Conservation (phyloP, 2,329 filamentous ascomycete genomes). For the Graphium sp. region DNA sequence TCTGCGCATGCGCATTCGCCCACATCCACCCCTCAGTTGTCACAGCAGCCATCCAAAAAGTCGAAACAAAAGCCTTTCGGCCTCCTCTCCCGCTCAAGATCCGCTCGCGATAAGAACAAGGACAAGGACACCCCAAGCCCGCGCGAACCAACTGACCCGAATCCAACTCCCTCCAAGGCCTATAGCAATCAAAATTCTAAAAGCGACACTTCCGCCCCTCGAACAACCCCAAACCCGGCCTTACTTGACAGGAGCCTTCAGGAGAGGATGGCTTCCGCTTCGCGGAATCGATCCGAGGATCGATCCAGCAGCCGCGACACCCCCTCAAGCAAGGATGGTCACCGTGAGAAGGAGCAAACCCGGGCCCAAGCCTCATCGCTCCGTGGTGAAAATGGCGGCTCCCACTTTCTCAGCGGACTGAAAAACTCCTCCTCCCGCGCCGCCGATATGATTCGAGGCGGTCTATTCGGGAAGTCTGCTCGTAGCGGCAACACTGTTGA, state of each 20-base stretch:
- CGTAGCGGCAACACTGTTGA: constrained; percentile 56
- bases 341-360: constrained; percentile 27
- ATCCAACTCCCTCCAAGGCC: neutral
- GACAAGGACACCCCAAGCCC: constrained; percentile 4
- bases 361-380: constrained; percentile 35
- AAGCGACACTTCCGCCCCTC: constrained; percentile 27
- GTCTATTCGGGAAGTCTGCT: constrained; percentile 63
- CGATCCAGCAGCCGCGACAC: constrained; percentile 31
- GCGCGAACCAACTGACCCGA: too few species aligned
- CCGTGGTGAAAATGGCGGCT: constrained; percentile 44
- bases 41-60: constrained; percentile 17
- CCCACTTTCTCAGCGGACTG: constrained; percentile 53
- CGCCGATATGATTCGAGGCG: constrained; percentile 68
- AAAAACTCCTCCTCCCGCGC: constrained; percentile 58
- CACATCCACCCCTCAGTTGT: neutral
- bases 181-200: constrained; percentile 2
- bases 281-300: constrained; percentile 60
- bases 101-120: constrained; percentile 31
- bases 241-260: constrained; percentile 51
- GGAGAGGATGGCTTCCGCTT: constrained; percentile 47
- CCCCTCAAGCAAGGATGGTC: constrained; percentile 21
- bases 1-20: neutral
- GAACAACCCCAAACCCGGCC: constrained; percentile 33
- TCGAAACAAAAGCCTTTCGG: constrained; percentile 38
- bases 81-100: constrained; percentile 32